Evolutionary conservation across 2,329 filamentous ascomycete genomes (phyloP).

Genomic region (Fusarium brachygibbosum): DNA sequence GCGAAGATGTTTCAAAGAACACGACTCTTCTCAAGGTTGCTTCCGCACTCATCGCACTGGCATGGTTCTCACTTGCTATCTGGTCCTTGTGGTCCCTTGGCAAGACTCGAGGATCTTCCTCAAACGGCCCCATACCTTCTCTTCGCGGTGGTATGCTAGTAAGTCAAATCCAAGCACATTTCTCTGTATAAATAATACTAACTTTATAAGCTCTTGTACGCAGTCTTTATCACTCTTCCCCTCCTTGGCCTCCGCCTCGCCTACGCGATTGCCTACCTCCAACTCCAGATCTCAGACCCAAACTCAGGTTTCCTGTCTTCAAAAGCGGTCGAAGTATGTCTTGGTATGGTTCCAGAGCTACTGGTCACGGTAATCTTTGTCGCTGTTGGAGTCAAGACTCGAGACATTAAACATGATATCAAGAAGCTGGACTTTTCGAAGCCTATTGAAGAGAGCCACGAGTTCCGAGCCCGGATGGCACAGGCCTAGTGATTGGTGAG

Average conservation of each 20-base stretch:
- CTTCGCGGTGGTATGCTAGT: constrained; percentile 7
- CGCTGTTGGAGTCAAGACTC: constrained; percentile 6
- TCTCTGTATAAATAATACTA: background rate
- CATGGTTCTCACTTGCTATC: constrained; percentile 4
- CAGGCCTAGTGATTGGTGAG: too few relatives aligned
- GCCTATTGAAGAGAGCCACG: background rate
- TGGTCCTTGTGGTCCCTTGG: constrained; percentile 23
- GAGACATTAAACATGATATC: constrained; percentile 18
- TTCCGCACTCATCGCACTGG: constrained; percentile 13
- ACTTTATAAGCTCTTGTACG: constrained; percentile 17
- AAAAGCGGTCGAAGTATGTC: constrained; percentile 14
- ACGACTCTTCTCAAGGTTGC: constrained; percentile 16
- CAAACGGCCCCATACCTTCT: background rate
- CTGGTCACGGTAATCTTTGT: constrained; percentile 12
- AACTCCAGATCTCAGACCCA: constrained; percentile 12
- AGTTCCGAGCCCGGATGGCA: background rate
- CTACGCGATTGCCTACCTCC: constrained; percentile 18
- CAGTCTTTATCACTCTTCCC: constrained; percentile 15
- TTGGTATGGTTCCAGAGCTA: constrained; percentile 15
- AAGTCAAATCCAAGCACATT: background rate
- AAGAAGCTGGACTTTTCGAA: constrained; percentile 5
- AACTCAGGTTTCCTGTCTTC: constrained; percentile 15
- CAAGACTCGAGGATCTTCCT: background rate
- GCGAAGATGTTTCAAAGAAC: background rate
- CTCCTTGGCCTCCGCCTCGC: constrained; percentile 16